Evolutionary conservation across 2,329 filamentous ascomycete species (phyloP).

Genomic region (Dactylonectria macrodidyma): DNA sequence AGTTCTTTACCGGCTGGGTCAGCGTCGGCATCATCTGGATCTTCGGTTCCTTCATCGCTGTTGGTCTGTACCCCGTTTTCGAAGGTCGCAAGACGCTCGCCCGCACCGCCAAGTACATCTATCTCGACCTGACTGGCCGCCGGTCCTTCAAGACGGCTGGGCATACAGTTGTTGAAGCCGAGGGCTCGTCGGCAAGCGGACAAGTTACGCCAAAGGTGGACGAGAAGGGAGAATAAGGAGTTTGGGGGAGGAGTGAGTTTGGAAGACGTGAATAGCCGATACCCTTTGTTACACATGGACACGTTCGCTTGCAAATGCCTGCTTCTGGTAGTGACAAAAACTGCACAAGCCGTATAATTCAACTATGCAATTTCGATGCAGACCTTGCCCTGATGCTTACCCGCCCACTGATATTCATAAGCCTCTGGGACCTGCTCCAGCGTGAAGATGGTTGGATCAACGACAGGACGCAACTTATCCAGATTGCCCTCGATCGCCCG

Average conservation of each 20-base stretch:
- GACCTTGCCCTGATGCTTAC: constrained; percentile 56
- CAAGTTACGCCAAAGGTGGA: constrained; percentile 21
- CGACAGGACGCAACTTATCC: constrained; percentile 57
- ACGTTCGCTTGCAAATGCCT: background rate
- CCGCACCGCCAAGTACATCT: constrained; percentile 27
- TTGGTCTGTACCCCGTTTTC: constrained; percentile 86
- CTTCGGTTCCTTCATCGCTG: constrained; percentile 78
- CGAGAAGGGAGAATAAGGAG: background rate
- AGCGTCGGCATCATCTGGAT: constrained; percentile 81
- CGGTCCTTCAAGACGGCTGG: constrained; percentile 18
- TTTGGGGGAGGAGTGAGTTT: background rate
- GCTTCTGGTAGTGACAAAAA: background rate
- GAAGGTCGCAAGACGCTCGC: constrained; percentile 75
- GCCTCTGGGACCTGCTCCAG: constrained; percentile 60
- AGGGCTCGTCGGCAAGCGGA: constrained; percentile 15
- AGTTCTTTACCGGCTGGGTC: constrained; percentile 83
- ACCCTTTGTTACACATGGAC: background rate
- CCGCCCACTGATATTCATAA: constrained; percentile 53
- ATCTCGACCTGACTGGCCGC: constrained; percentile 19
- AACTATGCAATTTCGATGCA: constrained; percentile 41
- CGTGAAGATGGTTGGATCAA: constrained; percentile 60
- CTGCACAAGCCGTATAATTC: background rate
- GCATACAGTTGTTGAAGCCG: constrained; percentile 12
- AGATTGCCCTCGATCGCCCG: constrained; percentile 62
- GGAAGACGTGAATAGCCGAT: background rate